Conservation (phyloP, 225 moss, liverwort and hornwort species). For the Lunularia cruciata region DNA sequence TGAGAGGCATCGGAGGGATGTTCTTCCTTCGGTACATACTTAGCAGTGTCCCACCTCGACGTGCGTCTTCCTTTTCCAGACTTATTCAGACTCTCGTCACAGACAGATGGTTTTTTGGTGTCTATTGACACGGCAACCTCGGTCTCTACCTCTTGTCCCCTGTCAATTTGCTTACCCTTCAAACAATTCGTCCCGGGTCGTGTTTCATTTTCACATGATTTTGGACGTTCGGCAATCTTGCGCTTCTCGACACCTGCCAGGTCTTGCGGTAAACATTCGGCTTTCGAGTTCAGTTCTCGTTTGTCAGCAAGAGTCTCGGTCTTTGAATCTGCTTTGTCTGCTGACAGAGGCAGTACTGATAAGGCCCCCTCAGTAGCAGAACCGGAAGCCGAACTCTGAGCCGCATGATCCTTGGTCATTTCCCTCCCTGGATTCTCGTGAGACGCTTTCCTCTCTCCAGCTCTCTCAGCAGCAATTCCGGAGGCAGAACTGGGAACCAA, state of each 20-base stretch:
- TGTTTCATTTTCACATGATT: not conserved
- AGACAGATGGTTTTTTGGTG: not conserved
- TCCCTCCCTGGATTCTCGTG: too few species aligned
- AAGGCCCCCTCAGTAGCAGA: not conserved
- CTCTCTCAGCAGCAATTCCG: too few species aligned
- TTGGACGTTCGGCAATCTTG: not conserved
- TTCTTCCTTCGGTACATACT: not conserved
- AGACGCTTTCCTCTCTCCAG: too few species aligned
- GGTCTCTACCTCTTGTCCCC: not conserved
- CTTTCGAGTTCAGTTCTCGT: too few species aligned
- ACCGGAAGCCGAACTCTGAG: not conserved
- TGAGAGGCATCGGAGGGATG: not conserved
- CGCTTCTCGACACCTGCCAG: not conserved
- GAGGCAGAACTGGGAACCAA: too few species aligned
- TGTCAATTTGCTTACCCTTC: not conserved
- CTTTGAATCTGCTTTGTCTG: not conserved
- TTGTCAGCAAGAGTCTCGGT: not conserved
- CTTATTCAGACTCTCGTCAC: conserved; percentile 4
- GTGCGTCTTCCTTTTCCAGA: conserved; percentile 3
- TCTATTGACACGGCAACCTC: not conserved
- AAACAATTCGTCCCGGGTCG: not conserved
- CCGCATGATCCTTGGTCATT: too few species aligned
- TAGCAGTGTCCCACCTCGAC: conserved; percentile 19
- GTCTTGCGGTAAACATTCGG: conserved; percentile 1
- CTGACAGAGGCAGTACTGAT: not conserved